A percentile compares a stretch with the other conserved stretches of the same genome.
These are phyloP conservation scores for Candida insectorum DNA, from an alignment of 805 yeast species.

Conservation along the genomic window DNA sequence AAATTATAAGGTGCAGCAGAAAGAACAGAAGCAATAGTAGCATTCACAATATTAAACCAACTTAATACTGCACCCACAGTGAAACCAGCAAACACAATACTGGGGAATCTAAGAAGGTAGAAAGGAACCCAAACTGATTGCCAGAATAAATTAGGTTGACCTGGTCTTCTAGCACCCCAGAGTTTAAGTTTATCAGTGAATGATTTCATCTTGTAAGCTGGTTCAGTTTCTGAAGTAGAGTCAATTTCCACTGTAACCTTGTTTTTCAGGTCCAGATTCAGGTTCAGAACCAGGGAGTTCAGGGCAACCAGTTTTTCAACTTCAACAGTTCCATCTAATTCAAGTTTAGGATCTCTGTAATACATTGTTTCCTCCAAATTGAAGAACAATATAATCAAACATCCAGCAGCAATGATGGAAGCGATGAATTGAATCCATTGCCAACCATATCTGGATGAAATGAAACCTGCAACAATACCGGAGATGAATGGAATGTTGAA, in stretches of 20 bases:
- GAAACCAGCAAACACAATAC: conserved; percentile 19
- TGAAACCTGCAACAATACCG: conserved; percentile 29
- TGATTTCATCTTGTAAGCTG: conserved; percentile 6
- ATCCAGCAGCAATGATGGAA: conserved; percentile 23
- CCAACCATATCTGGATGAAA: conserved; percentile 22
- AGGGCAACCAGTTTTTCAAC: conserved; percentile 10
- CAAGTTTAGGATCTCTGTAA: conserved; percentile 10
- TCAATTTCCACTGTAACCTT: conserved; percentile 5
- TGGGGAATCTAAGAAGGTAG: conserved; percentile 15
- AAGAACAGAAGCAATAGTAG: conserved; percentile 19
- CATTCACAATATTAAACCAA: conserved; percentile 22
- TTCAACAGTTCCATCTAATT: conserved; percentile 8
- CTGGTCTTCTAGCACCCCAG: conserved; percentile 12
- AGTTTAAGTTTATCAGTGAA: conserved; percentile 10
- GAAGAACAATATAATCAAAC: conserved; percentile 22
- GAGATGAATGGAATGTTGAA: conserved; percentile 28
- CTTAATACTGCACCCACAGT: conserved; percentile 18
- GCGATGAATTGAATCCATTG: conserved; percentile 29
- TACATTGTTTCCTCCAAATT: conserved; percentile 33
- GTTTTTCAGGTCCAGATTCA: not conserved
- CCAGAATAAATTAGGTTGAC: conserved; percentile 9
- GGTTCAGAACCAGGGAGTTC: too few species aligned
- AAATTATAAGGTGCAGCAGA: conserved; percentile 10
- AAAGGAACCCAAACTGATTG: conserved; percentile 16
- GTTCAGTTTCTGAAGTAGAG: conserved; percentile 1